phyloP scores from a whole-genome alignment of 2,329 filamentous ascomycete genomes.

The Hymenoscyphus linearis region DNA sequence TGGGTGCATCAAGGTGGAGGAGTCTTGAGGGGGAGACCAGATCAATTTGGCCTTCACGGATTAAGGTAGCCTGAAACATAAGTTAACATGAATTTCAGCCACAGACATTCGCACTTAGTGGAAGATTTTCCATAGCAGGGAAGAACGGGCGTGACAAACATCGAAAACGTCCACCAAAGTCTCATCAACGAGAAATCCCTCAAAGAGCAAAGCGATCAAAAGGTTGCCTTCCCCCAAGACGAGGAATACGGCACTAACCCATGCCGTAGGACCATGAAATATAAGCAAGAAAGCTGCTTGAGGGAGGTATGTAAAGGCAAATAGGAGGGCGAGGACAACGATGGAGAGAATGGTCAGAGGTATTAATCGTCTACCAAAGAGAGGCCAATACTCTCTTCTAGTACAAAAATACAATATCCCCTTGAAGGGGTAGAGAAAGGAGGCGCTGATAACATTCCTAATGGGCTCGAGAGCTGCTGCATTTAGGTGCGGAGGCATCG shows the following conservation, averaged over 20 bases:
- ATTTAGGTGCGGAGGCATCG: neutral
- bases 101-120: neutral
- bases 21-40: slow-evolving; percentile 64
- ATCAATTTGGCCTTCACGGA: slow-evolving; percentile 65
- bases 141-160: slow-evolving; percentile 36
- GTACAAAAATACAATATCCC: slow-evolving; percentile 78
- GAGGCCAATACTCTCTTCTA: slow-evolving; percentile 75
- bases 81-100: neutral
- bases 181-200: slow-evolving; percentile 78
- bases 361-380: slow-evolving; percentile 71
- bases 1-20: slow-evolving; percentile 60
- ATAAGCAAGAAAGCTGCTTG: slow-evolving; percentile 85
- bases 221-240: slow-evolving; percentile 67
- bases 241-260: slow-evolving; percentile 81
- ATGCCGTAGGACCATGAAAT: slow-evolving; percentile 84
- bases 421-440: slow-evolving; percentile 50
- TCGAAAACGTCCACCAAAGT: slow-evolving; percentile 79
- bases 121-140: neutral
- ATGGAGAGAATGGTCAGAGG: slow-evolving; percentile 77
- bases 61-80: slow-evolving; percentile 52
- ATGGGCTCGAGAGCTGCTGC: slow-evolving; percentile 18
- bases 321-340: slow-evolving; percentile 79
- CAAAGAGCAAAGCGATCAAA: slow-evolving; percentile 50
- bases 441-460: slow-evolving; percentile 25
- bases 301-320: slow-evolving; percentile 81